These are phyloP conservation scores for Euphorbia corollata DNA, from an alignment of 441 rosid species.

Conservation along the genomic window DNA sequence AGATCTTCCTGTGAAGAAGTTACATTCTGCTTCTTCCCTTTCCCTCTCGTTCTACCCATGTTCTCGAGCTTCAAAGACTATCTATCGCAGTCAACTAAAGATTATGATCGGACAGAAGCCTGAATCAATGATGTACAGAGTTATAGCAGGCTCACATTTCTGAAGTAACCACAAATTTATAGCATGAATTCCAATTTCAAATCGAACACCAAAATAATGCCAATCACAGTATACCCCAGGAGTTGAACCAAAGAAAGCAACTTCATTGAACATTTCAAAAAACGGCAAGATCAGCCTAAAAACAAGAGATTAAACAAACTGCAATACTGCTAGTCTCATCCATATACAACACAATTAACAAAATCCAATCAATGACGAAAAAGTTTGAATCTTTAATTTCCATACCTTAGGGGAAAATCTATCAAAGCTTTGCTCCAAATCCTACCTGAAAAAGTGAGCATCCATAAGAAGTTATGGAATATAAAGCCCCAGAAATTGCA, in stretches of 20 bases:
- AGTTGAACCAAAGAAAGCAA: background rate
- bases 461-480: background rate
- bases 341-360: background rate
- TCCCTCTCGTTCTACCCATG: slow-evolving; percentile 72
- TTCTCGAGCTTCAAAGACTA: slow-evolving; percentile 4
- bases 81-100: slow-evolving; percentile 4
- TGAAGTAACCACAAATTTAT: background rate
- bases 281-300: background rate
- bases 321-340: background rate
- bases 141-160: slow-evolving; percentile 2
- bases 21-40: slow-evolving; percentile 52
- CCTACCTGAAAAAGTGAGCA: slow-evolving; percentile 4
- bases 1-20: slow-evolving; percentile 35
- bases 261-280: background rate
- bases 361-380: background rate
- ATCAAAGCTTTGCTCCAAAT: slow-evolving; percentile 7
- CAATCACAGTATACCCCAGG: background rate
- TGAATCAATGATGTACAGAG: background rate
- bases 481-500: background rate
- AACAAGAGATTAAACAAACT: background rate
- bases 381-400: background rate
- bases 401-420: background rate
- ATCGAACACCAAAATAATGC: slow-evolving; percentile 1
- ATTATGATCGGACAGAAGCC: background rate
- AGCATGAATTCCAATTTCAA: background rate